Evolutionary conservation across 192 early-diverging fungal species (phyloP).

Genomic region (Coemansia sp.): DNA sequence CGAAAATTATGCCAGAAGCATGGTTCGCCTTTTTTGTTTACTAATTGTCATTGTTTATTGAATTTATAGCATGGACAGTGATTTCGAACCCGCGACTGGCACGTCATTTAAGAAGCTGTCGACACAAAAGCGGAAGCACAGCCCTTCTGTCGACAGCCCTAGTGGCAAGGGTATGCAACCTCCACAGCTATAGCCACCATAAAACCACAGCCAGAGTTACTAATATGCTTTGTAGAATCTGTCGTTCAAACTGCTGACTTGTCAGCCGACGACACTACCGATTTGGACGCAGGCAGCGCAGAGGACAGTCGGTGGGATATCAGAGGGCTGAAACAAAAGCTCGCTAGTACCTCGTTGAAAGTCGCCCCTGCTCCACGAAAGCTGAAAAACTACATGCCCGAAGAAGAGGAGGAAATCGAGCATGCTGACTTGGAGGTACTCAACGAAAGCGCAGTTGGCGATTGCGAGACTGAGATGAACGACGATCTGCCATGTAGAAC

Average conservation of each 20-base stretch:
- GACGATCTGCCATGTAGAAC: slow-evolving; percentile 52
- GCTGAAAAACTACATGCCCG: slow-evolving; percentile 16
- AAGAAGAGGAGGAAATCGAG: slow-evolving; percentile 35
- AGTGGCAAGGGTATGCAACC: slow-evolving; percentile 20
- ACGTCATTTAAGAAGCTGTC: not conserved
- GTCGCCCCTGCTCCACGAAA: not conserved
- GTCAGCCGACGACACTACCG: not conserved
- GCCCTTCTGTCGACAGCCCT: slow-evolving; percentile 3
- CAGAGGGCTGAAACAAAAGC: slow-evolving; percentile 3
- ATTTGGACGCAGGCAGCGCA: slow-evolving; percentile 1
- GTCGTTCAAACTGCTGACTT: not conserved
- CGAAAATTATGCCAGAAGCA: too few relatives aligned
- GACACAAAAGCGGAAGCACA: slow-evolving; percentile 15
- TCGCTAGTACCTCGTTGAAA: not conserved
- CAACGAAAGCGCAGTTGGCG: slow-evolving; percentile 34
- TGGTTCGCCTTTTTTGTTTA: not conserved
- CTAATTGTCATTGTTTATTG: not conserved
- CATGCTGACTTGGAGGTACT: slow-evolving; percentile 46
- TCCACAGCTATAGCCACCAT: too few relatives aligned
- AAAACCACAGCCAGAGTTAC: not conserved
- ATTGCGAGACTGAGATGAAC: slow-evolving; percentile 11
- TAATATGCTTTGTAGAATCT: not conserved
- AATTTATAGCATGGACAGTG: slow-evolving; percentile 10
- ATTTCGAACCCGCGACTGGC: slow-evolving; percentile 15
- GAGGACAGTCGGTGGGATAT: slow-evolving; percentile 15